Base-by-base conservation (phyloP, 305 asterid genomes). In the Salvia sclarea region DNA sequence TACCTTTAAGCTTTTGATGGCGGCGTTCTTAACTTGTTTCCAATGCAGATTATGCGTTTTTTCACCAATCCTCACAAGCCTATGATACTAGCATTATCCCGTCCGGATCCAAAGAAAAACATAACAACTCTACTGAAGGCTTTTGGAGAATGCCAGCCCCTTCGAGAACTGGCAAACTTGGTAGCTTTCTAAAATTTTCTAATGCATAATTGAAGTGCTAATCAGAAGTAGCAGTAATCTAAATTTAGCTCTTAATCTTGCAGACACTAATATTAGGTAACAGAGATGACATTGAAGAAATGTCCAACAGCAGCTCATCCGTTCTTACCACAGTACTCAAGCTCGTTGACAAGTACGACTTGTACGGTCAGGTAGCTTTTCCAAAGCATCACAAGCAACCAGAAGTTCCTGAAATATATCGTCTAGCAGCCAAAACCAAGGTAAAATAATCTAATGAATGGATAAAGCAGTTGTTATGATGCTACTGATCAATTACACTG, bases 31-130 rank as follows among this genome's bases (percentile, higher is more conserved):
- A 60, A 54, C 30, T 81, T 72, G 64, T 69, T 60, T 61, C 54
- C 53, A 25, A 68, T 75, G 78, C 84, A 87, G 91, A 83, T 86
- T 18, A 82, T 79, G 88, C 74, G 88, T 47, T 86, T 84, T 64
- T 84, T 86, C 71, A 52, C 80, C 6, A 84, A 86, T 70, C 90
- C 90, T 37, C 88, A 84, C 82, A 86, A 86, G 86, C 93, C 93
- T 35, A 86, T 86, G 90, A 79, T 86, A 74, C 88, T 84, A 58
- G 93, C 90, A 57, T 71, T 86, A 74, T 84, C 93, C 22, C 85
- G 88, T 41, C 88, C 93, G 8, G 88, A 86, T 75, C 90, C 93
- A 54, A 84, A 86, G 82, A 86, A 84, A 79, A 86, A 84, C 66
- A 77, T 86, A 24, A 84, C 85, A 64, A 82, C 85, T 61, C 77